Conservation (phyloP, 345 rosid species). For the Populus tremula region DNA sequence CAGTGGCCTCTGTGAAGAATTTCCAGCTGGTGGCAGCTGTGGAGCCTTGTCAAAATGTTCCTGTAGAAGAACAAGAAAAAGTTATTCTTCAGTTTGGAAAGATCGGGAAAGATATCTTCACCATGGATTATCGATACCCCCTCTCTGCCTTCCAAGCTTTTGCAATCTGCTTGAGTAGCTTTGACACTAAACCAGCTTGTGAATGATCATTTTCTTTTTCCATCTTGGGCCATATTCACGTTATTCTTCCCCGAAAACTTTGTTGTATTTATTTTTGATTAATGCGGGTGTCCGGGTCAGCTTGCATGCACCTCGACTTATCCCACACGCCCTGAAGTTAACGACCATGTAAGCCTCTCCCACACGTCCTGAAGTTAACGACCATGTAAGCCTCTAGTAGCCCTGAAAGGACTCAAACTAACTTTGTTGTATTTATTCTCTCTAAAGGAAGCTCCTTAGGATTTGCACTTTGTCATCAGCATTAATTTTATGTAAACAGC, state of each 20-base stretch:
- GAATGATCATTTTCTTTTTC: constrained; percentile 42
- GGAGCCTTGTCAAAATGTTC: constrained; percentile 48
- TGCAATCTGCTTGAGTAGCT: constrained; percentile 92
- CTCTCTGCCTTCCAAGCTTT: constrained; percentile 97
- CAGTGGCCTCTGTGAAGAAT: constrained; percentile 91
- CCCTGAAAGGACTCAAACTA: background rate
- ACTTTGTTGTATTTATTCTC: constrained; percentile 43
- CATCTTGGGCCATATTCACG: constrained; percentile 16
- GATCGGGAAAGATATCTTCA: constrained; percentile 89
- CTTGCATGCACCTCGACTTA: no score
- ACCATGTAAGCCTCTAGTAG: no score
- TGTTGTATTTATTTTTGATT: constrained; percentile 36
- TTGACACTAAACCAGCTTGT: constrained; percentile 89
- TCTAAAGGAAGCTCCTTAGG: constrained; percentile 21
- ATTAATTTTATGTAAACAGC: background rate
- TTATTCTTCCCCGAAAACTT: constrained; percentile 22
- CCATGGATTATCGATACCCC: constrained; percentile 92
- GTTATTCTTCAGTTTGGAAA: constrained; percentile 90
- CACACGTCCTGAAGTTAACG: fast-evolving
- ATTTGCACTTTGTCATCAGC: constrained; percentile 7
- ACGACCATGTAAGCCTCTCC: no score
- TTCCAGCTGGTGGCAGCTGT: constrained; percentile 78
- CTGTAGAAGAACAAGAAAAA: constrained; percentile 63
- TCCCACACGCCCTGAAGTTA: no score
- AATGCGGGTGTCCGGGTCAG: fast-evolving